Evolutionary conservation across 179 eudicot species (phyloP).

Genomic region (Vitellaria paradoxa): DNA sequence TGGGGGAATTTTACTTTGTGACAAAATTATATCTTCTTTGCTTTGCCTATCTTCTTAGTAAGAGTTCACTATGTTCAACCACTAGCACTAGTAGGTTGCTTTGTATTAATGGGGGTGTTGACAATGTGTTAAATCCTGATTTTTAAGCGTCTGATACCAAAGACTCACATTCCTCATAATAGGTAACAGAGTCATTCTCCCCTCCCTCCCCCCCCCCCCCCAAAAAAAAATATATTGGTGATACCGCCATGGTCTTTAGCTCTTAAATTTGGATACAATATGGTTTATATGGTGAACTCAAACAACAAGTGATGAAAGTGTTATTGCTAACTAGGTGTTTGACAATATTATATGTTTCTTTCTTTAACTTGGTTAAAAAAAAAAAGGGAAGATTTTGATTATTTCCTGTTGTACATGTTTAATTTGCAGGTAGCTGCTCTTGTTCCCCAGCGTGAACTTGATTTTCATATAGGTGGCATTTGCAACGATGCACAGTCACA

Average conservation of each 20-base stretch:
- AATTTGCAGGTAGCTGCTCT: conserved; percentile 94
- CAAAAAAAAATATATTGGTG: background rate
- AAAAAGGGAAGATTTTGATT: background rate
- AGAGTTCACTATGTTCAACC: background rate
- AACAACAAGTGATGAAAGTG: background rate
- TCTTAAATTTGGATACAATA: background rate
- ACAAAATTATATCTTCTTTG: background rate
- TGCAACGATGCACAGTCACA: conserved; percentile 37
- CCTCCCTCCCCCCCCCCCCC: too few relatives aligned
- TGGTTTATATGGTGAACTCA: background rate
- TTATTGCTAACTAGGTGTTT: background rate
- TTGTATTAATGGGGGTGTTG: background rate
- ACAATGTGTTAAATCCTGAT: background rate
- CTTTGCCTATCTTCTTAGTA: too few relatives aligned
- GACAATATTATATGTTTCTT: background rate
- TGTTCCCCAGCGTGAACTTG: conserved; percentile 78
- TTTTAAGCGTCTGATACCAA: background rate
- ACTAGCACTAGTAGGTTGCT: background rate
- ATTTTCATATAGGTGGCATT: conserved; percentile 36
- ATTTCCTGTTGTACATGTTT: background rate
- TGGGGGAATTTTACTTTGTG: background rate
- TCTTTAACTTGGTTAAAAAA: conserved; percentile 1
- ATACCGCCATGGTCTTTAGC: background rate
- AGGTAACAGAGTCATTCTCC: background rate
- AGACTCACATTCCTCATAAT: background rate